Evolutionary conservation across 176 grass and related monocot species (phyloP).

Genomic region (Luzula sylvatica): DNA sequence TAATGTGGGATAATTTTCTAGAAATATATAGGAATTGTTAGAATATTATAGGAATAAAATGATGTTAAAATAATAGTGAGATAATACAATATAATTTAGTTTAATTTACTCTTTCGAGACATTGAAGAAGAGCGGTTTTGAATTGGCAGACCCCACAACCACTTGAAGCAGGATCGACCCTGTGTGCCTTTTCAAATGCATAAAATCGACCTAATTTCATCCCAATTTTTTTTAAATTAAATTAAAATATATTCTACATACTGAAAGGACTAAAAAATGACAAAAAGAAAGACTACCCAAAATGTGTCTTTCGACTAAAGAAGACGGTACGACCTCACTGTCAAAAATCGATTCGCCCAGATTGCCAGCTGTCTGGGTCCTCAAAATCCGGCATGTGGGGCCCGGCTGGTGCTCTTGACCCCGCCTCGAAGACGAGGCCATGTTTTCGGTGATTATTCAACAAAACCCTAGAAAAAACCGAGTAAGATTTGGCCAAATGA

Average conservation of each 20-base stretch:
- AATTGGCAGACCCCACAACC: constrained; percentile 92
- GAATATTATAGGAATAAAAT: too few species aligned
- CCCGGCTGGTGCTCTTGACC: constrained; percentile 16
- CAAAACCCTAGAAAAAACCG: background rate
- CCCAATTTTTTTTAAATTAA: too few species aligned
- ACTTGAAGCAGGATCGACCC: constrained; percentile 77
- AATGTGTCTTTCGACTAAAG: constrained; percentile 75
- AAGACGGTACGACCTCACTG: constrained; percentile 90
- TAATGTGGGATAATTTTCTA: constrained; percentile 77
- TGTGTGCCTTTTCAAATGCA: constrained; percentile 96
- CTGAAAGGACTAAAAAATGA: too few species aligned
- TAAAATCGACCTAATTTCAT: constrained; percentile 86
- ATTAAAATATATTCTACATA: too few species aligned
- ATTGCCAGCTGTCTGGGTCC: constrained; percentile 68
- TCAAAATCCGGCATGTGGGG: constrained; percentile 21
- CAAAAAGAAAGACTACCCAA: too few species aligned
- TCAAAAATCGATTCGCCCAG: constrained; percentile 74
- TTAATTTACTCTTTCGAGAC: constrained; percentile 74
- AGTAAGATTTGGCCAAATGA: too few species aligned
- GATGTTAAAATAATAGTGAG: too few species aligned
- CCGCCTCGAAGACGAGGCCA: constrained; percentile 50
- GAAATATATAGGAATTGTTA: background rate
- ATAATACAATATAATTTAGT: too few species aligned
- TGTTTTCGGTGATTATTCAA: constrained; percentile 7
- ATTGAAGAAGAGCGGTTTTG: constrained; percentile 84